Conservation (phyloP, 129 eudicot genomes). For the Cynara cardunculus region DNA sequence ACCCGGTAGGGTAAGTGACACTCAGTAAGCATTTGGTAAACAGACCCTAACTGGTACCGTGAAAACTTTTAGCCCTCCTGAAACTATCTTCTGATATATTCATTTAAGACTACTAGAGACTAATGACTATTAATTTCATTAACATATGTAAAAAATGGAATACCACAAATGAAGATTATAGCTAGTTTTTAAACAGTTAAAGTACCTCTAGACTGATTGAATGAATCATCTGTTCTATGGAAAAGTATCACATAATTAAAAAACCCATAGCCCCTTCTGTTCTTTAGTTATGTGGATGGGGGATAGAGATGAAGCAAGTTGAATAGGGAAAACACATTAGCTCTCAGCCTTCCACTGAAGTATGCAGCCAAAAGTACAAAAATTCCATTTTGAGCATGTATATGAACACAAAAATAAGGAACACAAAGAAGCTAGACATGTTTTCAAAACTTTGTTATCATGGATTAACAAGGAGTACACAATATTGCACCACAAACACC, state of each 20-base stretch:
- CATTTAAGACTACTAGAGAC: not conserved
- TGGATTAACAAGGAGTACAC: conserved; percentile 7
- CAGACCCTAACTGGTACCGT: not conserved
- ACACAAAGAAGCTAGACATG: not conserved
- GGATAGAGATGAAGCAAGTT: not conserved
- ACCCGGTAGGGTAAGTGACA: not conserved
- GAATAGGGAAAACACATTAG: not conserved
- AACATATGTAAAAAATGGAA: not conserved
- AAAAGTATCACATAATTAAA: not conserved
- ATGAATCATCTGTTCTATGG: not conserved
- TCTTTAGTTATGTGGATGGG: not conserved
- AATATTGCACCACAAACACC: not conserved
- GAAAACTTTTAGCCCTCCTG: not conserved
- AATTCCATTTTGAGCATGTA: not conserved
- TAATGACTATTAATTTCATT: not conserved
- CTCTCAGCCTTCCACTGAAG: not conserved
- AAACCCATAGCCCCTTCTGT: not conserved
- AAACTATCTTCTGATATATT: not conserved
- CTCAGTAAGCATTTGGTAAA: not conserved
- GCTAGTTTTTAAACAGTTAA: not conserved
- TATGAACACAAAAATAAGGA: not conserved
- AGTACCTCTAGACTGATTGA: not conserved
- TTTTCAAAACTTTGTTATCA: not conserved
- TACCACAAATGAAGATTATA: not conserved
- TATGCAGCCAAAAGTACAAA: not conserved